These are phyloP conservation scores for Mycosphaerelloides madeirae DNA, from an alignment of 2,329 filamentous ascomycete genomes.

Conservation along the genomic window DNA sequence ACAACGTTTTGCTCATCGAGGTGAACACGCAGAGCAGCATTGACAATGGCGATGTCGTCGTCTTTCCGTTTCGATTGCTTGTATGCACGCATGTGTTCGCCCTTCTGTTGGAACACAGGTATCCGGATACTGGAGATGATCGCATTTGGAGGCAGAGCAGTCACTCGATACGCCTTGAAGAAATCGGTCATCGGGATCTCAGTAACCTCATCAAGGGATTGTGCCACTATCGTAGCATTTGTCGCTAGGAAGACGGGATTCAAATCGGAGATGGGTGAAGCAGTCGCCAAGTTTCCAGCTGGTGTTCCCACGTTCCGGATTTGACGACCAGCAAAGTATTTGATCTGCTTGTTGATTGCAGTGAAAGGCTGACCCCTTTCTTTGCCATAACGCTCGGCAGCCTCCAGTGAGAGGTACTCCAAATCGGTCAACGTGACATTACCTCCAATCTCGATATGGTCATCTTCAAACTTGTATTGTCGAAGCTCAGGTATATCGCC, in stretches of 20 bases:
- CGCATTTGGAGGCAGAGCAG: constrained; percentile 73
- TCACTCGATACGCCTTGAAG: constrained; percentile 86
- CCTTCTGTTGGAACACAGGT: constrained; percentile 66
- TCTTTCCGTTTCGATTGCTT: constrained; percentile 97
- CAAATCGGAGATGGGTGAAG: constrained; percentile 91
- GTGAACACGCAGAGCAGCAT: constrained; percentile 72
- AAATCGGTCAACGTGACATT: constrained; percentile 91
- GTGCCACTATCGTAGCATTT: constrained; percentile 75
- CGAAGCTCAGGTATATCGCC: constrained; percentile 88
- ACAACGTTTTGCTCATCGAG: constrained; percentile 67
- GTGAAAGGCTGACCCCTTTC: constrained; percentile 71
- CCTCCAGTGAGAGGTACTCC: constrained; percentile 75
- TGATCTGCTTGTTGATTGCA: constrained; percentile 90
- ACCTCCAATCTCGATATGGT: constrained; percentile 84
- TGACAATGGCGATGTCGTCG: constrained; percentile 97
- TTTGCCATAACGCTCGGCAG: constrained; percentile 71
- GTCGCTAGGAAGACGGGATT: constrained; percentile 91
- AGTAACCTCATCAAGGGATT: constrained; percentile 64
- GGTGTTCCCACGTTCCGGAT: constrained; percentile 97
- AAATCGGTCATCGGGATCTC: constrained; percentile 91
- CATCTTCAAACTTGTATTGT: constrained; percentile 72
- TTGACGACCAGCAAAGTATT: constrained; percentile 90
- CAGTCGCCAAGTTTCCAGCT: constrained; percentile 88
- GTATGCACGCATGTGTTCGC: constrained; percentile 83
- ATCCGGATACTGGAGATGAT: constrained; percentile 86